These are phyloP conservation scores for Hypocreales sp. DNA, from an alignment of 2,329 filamentous ascomycete genomes.

Conservation along the genomic window DNA sequence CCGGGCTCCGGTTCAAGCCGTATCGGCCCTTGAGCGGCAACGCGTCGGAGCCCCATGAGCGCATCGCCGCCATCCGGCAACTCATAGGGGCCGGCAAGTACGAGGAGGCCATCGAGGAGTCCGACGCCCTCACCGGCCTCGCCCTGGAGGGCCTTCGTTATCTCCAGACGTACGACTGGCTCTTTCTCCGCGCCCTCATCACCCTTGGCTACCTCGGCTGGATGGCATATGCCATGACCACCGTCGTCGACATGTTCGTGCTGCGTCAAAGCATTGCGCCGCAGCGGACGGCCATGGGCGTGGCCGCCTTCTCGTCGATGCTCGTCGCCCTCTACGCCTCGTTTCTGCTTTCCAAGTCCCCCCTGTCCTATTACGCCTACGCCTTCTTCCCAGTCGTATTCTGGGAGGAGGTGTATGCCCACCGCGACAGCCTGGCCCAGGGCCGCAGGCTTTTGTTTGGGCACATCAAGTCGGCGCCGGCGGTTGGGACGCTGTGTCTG, in stretches of 20 bases:
- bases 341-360: slow-evolving; percentile 65
- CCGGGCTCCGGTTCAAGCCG: slow-evolving; percentile 61
- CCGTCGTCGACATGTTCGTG: slow-evolving; percentile 77
- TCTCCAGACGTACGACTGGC: slow-evolving; percentile 95
- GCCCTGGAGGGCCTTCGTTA: slow-evolving; percentile 77
- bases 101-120: slow-evolving; percentile 66
- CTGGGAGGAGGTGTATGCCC: slow-evolving; percentile 88
- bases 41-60: slow-evolving; percentile 46
- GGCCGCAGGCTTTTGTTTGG: slow-evolving; percentile 56
- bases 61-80: slow-evolving; percentile 49
- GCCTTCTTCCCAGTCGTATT: slow-evolving; percentile 85
- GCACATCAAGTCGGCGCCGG: slow-evolving; percentile 45
- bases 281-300: slow-evolving; percentile 43
- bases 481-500: slow-evolving; percentile 41
- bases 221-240: slow-evolving; percentile 85
- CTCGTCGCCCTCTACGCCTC: slow-evolving; percentile 65
- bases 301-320: slow-evolving; percentile 56
- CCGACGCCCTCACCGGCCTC: slow-evolving; percentile 59
- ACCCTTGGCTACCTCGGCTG: slow-evolving; percentile 87
- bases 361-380: slow-evolving; percentile 77
- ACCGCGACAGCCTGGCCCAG: slow-evolving; percentile 50
- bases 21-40: slow-evolving; percentile 54
- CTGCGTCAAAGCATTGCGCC: slow-evolving; percentile 53
- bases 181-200: slow-evolving; percentile 80
- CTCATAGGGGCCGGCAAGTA: slow-evolving; percentile 52